Base-by-base conservation (phyloP, 2,329 filamentous ascomycete genomes). In the Diaporthe ampelina region DNA sequence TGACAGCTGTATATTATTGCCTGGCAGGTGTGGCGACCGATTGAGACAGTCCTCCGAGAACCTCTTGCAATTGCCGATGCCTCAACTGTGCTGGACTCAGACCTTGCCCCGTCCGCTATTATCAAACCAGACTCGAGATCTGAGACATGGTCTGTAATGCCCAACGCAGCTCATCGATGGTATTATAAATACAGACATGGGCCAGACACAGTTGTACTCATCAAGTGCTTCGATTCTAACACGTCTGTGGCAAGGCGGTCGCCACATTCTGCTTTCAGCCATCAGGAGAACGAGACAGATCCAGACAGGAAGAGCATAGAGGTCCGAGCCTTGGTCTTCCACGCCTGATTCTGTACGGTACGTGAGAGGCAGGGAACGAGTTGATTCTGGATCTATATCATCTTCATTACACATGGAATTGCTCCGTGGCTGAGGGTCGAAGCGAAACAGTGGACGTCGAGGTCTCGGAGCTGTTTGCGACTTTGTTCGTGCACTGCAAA, bases 191-290 rank as follows among this genome's bases (percentile, higher is more conserved):
- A 83, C 67, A 84, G 83, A 1, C 86, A 91, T 78, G 84, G 82
- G 0, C 88, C 89, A 0, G 83, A 87, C 4, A 85, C 92, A 81
- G 88, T 89, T 5, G 83, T 89, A 1, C 77, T 92, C 67, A 90
- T 92, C 81, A 92, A 92, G 80, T 91, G 89, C 78, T 92, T 88
- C 78, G 91, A 92, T 80, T 88, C 76, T 9, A 29, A 85, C 87
- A 26, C 43, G 29, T 73, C 63, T 9, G 0, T 85, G 84, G 77
- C 79, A 2, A 70, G 79, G 0, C 77, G 79, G 2, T 74, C 76
- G 24, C 79, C 79, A 17, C 79, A 81, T 63, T 77, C 78, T 1
- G 76, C 79, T 0, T 80, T 81, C 37, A 52, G 50, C 2, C 75
- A 79, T 43, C 67, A 75, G 2, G 75, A 59, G 13, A 72, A 79